Conservation (phyloP, 2,329 filamentous ascomycete species). For the Monilinia vaccinii-corymbosi region DNA sequence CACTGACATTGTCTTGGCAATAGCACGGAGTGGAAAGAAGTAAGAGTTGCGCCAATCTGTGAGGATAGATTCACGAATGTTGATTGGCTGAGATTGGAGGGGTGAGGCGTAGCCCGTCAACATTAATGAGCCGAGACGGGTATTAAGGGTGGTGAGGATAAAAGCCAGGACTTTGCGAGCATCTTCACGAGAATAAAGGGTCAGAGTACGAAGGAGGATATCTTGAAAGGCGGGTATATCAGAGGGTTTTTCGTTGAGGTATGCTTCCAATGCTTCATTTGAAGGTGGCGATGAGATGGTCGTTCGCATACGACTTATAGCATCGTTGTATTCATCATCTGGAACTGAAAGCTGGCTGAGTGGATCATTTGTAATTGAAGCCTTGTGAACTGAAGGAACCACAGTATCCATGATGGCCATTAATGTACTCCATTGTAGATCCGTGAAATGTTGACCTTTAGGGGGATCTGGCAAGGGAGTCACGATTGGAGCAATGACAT, state of each 20-base stretch:
- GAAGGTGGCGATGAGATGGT: slow-evolving; percentile 34
- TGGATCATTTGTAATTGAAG: slow-evolving; percentile 14
- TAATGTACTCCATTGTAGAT: slow-evolving; percentile 45
- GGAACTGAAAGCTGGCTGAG: slow-evolving; percentile 36
- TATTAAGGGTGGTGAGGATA: slow-evolving; percentile 37
- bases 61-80: slow-evolving; percentile 52
- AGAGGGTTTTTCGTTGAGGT: slow-evolving; percentile 43
- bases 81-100: slow-evolving; percentile 50
- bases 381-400: slow-evolving; percentile 47
- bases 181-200: slow-evolving; percentile 22
- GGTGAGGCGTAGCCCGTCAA: slow-evolving; percentile 60
- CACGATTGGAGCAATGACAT: slow-evolving; percentile 15
- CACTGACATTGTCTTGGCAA: slow-evolving; percentile 47
- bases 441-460: slow-evolving; percentile 33
- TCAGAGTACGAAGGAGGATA: slow-evolving; percentile 37
- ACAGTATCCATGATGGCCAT: slow-evolving; percentile 48
- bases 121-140: slow-evolving; percentile 51
- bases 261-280: slow-evolving; percentile 39
- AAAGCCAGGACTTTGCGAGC: slow-evolving; percentile 22
- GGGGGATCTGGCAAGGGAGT: slow-evolving; percentile 24
- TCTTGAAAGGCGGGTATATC: slow-evolving; percentile 44
- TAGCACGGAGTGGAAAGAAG: slow-evolving; percentile 42
- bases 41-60: slow-evolving; percentile 52
- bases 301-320: slow-evolving; percentile 33
- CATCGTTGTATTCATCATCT: slow-evolving; percentile 40